Evolutionary conservation across 1,139 yeast genomes (phyloP), one percentile per base, ranked within the genome.

Genomic region (Scheffersomyces cryptocercus): DNA sequence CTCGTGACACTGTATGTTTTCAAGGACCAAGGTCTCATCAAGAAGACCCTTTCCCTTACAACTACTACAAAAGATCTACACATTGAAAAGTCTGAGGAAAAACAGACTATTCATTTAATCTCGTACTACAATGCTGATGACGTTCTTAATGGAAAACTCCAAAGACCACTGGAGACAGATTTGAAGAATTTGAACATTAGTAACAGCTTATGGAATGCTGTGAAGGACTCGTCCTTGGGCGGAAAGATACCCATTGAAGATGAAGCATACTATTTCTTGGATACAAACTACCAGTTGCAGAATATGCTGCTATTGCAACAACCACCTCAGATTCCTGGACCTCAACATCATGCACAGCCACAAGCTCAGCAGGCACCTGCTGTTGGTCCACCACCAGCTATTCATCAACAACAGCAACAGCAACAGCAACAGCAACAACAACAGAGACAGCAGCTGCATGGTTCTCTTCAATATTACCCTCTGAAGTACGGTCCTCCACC

Each of bases 121-220:
- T 82, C 91, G 14, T 90, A 90, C 62, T 90, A 88, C 58, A 73
- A 78, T 43, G 84, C 89, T 0, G 79, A 81, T 36, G 96, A 90
- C 59, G 93, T 88, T 3, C 59, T 81, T 40, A 68, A 70, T 35
- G 83, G 84, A 7, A 70, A 68, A 40, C 67, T 90, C 42, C 59
- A 64, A 2, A 70, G 84, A 31, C 97, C 97, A 0, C 70, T 81
- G 6, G 79, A 79, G 38, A 66, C 78, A 5, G 72, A 70, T 38
- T 71, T 88, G 45, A 76, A 75, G 48, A 75, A 80, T 48, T 54
- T 82, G 1, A 64, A 62, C 14, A 73, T 89, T 28, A 72, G 82
- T n/a, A 70, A 71, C n/a, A 81, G 78, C 35, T 70, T 89, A 39
- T 72, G 84, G 73, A 67, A 72, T 57, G 79, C 88, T 11, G 72